Evolutionary conservation across 306 rosid genomes (phyloP).

Genomic region (Prinsepia uniflora): DNA sequence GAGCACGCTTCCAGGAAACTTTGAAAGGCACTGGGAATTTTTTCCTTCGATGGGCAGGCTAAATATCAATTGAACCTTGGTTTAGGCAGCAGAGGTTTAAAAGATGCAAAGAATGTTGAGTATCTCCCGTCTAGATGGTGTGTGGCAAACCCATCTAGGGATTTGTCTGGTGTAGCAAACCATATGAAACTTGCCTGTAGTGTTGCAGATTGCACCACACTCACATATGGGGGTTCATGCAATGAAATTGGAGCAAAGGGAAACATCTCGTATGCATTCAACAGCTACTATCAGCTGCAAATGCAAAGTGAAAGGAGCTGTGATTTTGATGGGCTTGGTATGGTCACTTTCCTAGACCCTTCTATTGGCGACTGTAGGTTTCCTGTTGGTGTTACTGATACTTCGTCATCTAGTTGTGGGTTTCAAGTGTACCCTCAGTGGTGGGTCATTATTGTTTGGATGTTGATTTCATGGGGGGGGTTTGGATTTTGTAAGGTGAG

Average conservation of each 20-base stretch:
- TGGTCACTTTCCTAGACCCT: constrained; percentile 80
- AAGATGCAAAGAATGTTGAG: constrained; percentile 70
- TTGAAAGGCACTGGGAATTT: constrained; percentile 96
- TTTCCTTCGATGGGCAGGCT: constrained; percentile 89
- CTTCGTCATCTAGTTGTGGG: constrained; percentile 35
- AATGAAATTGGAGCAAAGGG: constrained; percentile 84
- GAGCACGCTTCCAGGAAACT: constrained; percentile 79
- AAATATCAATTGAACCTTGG: constrained; percentile 79
- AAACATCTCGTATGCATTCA: constrained; percentile 87
- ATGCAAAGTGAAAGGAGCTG: constrained; percentile 80
- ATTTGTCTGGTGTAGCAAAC: constrained; percentile 52
- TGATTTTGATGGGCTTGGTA: constrained; percentile 79
- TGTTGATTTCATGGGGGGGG: constrained; percentile 37
- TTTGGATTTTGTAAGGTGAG: constrained; percentile 38
- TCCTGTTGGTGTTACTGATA: constrained; percentile 73
- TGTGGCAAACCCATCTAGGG: constrained; percentile 65
- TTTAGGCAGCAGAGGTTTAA: constrained; percentile 56
- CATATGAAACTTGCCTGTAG: constrained; percentile 76
- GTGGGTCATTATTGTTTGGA: constrained; percentile 25
- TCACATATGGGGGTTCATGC: constrained; percentile 87
- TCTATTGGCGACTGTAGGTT: constrained; percentile 81
- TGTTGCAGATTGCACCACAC: constrained; percentile 90
- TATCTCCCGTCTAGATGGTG: constrained; percentile 96
- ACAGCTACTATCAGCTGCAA: constrained; percentile 88
- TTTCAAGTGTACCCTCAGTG: constrained; percentile 29